Evolutionary conservation across 768 basidiomycete genomes (phyloP), one percentile per base, ranked within the genome.

Genomic region (Phallus indusiatus): DNA sequence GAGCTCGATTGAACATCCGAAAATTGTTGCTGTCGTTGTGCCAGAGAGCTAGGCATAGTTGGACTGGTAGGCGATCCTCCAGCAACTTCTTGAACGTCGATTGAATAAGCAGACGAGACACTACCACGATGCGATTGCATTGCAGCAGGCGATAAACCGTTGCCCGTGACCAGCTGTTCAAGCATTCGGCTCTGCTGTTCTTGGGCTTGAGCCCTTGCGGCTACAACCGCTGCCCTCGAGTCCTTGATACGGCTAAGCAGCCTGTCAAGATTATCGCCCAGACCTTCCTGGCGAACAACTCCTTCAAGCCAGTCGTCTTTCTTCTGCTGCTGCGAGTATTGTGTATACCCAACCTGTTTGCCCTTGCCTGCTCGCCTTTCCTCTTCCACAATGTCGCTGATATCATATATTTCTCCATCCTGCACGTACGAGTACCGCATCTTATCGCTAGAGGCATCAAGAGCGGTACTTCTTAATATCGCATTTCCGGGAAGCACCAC

Each of bases 361-460:
- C 53, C 60, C 34, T 24, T 52, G 35, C 59, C 61, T 37, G 47
- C 34, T n/a, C 81, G 75, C 78, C 89, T 88, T 65, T 95, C 95
- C 70, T 90, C 83, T 67, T 94, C 92, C 51, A 97, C 80, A 53
- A 96, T 86, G 62, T 95, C 88, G 66, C 90, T 93, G 68, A 98
- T 92, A 69, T 98, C 95, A 66, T 85, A 88, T 0, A 87, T 88
- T 72, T 90, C 90, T 1, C 94, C 95, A 62, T 94, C 91, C 62
- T 92, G 86, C 47, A 97, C 88, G 69, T 92, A 97, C 42, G 94
- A 96, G 69, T 99, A 99, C 0, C 94, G 85, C 73, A 93, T 86
- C 50, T 77, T 75, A 63, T 90, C 87, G 47, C 79, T 82, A 5
- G 72, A 68, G 20, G 90, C 82, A 62, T 85, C 83, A 7, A 91